Evolutionary conservation across 345 rosid genomes (phyloP), one percentile per base, ranked within the genome.

Genomic region (Hevea brasiliensis): DNA sequence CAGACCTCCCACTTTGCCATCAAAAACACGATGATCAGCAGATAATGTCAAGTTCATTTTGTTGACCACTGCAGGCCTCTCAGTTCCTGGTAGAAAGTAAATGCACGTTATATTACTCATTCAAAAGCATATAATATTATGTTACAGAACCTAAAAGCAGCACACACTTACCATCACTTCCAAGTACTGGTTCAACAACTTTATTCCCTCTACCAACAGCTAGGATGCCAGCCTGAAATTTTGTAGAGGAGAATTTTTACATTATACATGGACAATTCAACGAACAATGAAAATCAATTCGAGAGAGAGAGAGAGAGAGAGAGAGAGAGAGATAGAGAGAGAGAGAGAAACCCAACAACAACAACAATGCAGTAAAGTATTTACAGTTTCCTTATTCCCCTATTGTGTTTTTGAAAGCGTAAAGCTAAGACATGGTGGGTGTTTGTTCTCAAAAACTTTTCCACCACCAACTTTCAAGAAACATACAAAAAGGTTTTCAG

Each of bases 181-280:
- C 91, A 35, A 78, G 75, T 15, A 84, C 76, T 57, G 94, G 85
- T 82, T 92, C 94, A 59, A 95, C 96, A 53, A 90, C 90, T 83
- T 84, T 86, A 76, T 90, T 95, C 80, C 99, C 98, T 80, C 98
- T 86, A 70, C 98, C 98, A 62, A 95, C 84, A 62, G 98, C 97
- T 75, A 95, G 98, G 80, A 95, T 95, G 75, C 96, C 97, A 67
- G 96, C 86, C 98, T 95, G 89, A 76, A 82, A 73, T 73, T 40
- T 40, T 9, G 47, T 6, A 17, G 23, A 61, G 42, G 21, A 57
- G 4, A 64, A n/a, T n/a, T 64, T 60, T 32, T 65, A 47, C 48
- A 42, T 15, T 21, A 41, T 63, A 15, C 42, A 26, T 26, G 42
- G 24, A 48, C 27, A 37, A 6, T 2, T 32, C 11, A 15, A 48